Evolutionary conservation across 2,329 filamentous ascomycete species (phyloP), one percentile per base, ranked within the genome.

Genomic region (Ceratocystis lukuohia): DNA sequence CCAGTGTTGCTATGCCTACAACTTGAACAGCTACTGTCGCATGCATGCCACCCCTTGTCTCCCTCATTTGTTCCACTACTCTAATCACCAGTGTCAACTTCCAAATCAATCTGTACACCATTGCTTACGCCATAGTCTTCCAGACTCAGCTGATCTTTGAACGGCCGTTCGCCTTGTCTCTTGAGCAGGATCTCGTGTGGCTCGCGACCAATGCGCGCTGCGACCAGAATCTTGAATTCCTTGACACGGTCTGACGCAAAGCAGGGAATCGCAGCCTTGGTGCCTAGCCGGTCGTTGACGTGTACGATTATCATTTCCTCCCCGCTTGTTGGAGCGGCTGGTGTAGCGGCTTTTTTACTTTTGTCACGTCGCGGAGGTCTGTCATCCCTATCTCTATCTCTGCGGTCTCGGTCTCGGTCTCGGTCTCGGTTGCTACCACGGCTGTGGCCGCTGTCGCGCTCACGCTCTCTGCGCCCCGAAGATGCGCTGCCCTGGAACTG

Each of bases 41-140:
- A 41, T 41, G 37, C 37, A 41, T 41, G 10, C 37, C 37, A 41
- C 37, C 37, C 37, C 37, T 41, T 41, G 10, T 41, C 37, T 41
- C 37, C 37, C 37, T 41, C 8, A 12, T 41, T 12, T 41, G 37
- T 41, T 41, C 37, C 28, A 7, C 28, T 10, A 20, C 25, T 20
- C 80, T 73, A 85, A 71, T 84, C 82, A 1, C 82, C 81, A 3
- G 83, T 84, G 70, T 85, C 83, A 62, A 85, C 80, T 75, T 85
- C 83, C 53, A 85, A 75, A 70, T 85, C 83, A 61, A 85, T 74
- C 76, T 85, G 83, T 73, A 96, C 91, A 8, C 93, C 93, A 76
- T 94, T 94, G 71, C 88, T 91, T 67, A 97, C 86, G n/a, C 89
- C 91, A 76, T 96, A 97, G 77, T 97, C 93, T 72, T 89, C 89